Evolutionary conservation across 371 early-diverging fungal genomes (phyloP), one percentile per base, ranked within the genome.

Genomic region (Haplosporangium sp.): DNA sequence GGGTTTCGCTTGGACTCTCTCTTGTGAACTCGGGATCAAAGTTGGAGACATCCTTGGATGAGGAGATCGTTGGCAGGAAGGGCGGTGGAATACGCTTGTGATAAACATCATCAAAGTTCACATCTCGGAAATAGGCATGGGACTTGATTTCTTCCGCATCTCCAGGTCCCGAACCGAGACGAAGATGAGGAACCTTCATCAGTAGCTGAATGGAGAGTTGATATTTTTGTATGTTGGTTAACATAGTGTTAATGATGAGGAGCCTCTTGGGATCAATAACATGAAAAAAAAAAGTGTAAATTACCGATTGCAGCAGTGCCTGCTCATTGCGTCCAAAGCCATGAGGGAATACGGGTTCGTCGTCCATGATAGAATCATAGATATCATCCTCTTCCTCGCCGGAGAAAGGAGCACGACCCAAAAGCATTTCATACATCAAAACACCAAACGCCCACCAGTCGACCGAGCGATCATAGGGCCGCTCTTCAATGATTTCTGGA

Each of bases 381-480:
- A 90, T 90, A n/a, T 83, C 76, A 48, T 88, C 86, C 56, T 83
- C 83, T 60, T 87, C 88, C 66, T 88, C 87, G 36, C 85, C 85
- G 48, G 86, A 88, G 76, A 90, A 86, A 6, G 89, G 89, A 61
- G 87, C 69, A 36, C 87, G 94, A 45, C 97, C 97, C 29, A 96
- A 84, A 59, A 97, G 81, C 97, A 99, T 96, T 85, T 99, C 98
- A 82, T 98, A 99, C 56, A 99, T 90, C 67, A 99, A 82, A 3
- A 99, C 98, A 62, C 99, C 99, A 83, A 98, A 94, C 0, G 99
- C 95, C 99, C 99, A 99, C 96, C 99, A 98, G 84, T 99, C 99
- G 5, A 96, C 96, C 0, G 94, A 92, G 40, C 93, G 90, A 6
- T 93, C 95, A 83, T 99, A 99, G 21, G 91, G 91, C 77, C 95